A percentile compares a stretch with the other conserved stretches of the same genome.
Conservation (phyloP, 2,329 filamentous ascomycete species). For the Plenodomus lindquistii region DNA sequence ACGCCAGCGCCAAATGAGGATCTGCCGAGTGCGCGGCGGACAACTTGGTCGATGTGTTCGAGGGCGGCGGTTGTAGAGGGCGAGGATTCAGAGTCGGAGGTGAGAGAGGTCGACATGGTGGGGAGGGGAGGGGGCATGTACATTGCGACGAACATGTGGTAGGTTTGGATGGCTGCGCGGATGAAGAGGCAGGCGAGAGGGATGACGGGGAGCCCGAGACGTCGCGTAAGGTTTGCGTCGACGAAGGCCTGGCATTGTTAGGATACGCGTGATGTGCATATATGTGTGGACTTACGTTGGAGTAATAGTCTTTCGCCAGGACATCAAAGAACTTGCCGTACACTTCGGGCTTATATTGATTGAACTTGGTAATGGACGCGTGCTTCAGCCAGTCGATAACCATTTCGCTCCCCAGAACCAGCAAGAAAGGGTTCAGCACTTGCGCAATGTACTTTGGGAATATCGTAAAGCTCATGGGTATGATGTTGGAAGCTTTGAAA, state of each 20-base stretch:
- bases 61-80: slow-evolving; percentile 77
- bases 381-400: slow-evolving; percentile 97
- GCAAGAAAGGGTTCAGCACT: slow-evolving; percentile 87
- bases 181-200: slow-evolving; percentile 95
- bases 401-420: slow-evolving; percentile 96
- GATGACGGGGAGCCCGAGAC: slow-evolving; percentile 87
- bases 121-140: slow-evolving; percentile 76
- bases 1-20: slow-evolving; percentile 61
- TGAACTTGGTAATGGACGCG: slow-evolving; percentile 97
- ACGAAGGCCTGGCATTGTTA: slow-evolving; percentile 70
- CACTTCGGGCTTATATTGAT: slow-evolving; percentile 89
- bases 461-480: slow-evolving; percentile 89
- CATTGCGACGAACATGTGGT: slow-evolving; percentile 95
- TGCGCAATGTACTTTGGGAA: slow-evolving; percentile 86
- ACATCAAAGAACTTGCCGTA: slow-evolving; percentile 92
- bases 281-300: slow-evolving; percentile 63
- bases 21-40: slow-evolving; percentile 76
- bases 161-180: slow-evolving; percentile 90
- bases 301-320: slow-evolving; percentile 96
- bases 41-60: slow-evolving; percentile 75
- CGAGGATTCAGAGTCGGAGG: slow-evolving; percentile 62
- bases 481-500: slow-evolving; percentile 69
- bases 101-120: slow-evolving; percentile 67
- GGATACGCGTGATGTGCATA: neutral
- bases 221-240: slow-evolving; percentile 84